Evolutionary conservation across 2,329 filamentous ascomycete genomes (phyloP).

Genomic region (Microsporum canis): DNA sequence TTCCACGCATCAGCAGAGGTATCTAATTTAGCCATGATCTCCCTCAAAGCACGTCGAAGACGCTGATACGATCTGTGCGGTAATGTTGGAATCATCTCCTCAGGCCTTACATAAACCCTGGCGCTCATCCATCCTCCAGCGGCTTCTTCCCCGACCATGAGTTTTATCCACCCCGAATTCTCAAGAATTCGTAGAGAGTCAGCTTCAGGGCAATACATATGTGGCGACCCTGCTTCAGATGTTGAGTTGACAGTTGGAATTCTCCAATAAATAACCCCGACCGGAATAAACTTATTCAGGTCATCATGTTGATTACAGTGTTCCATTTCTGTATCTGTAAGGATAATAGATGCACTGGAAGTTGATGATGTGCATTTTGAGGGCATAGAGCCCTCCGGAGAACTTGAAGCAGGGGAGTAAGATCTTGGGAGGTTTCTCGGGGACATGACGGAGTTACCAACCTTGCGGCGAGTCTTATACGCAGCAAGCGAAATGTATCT

Average conservation of each 20-base stretch:
- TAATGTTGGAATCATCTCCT: constrained; percentile 25
- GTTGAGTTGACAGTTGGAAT: neutral
- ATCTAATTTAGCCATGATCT: constrained; percentile 33
- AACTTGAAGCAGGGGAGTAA: neutral
- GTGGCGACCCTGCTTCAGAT: neutral
- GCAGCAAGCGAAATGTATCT: neutral
- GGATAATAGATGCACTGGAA: neutral
- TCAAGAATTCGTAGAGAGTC: constrained; percentile 20
- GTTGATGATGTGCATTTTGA: neutral
- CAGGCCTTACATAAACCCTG: constrained; percentile 32
- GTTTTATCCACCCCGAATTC: constrained; percentile 29
- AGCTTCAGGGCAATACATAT: neutral
- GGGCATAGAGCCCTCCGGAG: neutral
- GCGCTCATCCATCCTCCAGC: constrained; percentile 12
- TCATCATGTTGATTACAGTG: constrained; percentile 9
- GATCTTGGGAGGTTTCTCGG: neutral
- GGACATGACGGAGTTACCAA: neutral
- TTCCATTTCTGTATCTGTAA: constrained; percentile 8
- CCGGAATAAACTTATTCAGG: constrained; percentile 20
- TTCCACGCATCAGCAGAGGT: constrained; percentile 30
- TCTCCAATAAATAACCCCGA: constrained; percentile 23
- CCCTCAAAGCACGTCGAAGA: constrained; percentile 28
- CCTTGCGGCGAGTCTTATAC: neutral
- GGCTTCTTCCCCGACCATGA: neutral
- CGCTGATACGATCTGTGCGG: neutral